These are phyloP conservation scores for Quercus dentata DNA, from an alignment of 306 rosid species.

Conservation along the genomic window DNA sequence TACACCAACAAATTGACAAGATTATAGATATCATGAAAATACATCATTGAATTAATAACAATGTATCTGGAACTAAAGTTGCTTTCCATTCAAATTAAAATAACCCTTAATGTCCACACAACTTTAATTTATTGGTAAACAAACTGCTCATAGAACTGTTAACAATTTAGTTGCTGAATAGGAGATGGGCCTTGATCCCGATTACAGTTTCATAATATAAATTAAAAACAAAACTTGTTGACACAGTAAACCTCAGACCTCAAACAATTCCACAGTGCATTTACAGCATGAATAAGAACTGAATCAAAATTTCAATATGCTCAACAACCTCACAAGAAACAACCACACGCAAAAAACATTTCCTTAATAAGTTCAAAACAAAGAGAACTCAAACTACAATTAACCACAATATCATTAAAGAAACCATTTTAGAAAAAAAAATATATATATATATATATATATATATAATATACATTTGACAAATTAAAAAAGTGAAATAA, in stretches of 20 bases:
- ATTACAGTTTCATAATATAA: no score
- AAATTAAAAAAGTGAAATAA: neutral
- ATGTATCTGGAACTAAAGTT: no score
- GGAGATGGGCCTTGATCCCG: no score
- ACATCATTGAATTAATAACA: neutral
- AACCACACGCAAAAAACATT: neutral
- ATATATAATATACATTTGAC: neutral
- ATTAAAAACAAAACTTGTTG: neutral
- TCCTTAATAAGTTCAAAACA: no score
- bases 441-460: no score
- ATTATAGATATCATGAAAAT: neutral
- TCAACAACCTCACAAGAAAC: neutral
- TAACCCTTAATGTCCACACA: neutral
- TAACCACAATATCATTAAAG: neutral
- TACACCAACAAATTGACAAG: neutral
- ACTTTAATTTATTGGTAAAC: neutral
- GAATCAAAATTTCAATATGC: no score
- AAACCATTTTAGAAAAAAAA: neutral
- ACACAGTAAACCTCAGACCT: neutral
- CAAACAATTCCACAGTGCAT: no score
- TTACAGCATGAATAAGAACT: no score
- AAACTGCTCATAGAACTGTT: neutral
- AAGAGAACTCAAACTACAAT: neutral
- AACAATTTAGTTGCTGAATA: neutral
- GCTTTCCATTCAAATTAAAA: neutral